Evolutionary conservation across 1,284 basidiomycete genomes (phyloP).

Genomic region (Retiboletus flavoniger): DNA sequence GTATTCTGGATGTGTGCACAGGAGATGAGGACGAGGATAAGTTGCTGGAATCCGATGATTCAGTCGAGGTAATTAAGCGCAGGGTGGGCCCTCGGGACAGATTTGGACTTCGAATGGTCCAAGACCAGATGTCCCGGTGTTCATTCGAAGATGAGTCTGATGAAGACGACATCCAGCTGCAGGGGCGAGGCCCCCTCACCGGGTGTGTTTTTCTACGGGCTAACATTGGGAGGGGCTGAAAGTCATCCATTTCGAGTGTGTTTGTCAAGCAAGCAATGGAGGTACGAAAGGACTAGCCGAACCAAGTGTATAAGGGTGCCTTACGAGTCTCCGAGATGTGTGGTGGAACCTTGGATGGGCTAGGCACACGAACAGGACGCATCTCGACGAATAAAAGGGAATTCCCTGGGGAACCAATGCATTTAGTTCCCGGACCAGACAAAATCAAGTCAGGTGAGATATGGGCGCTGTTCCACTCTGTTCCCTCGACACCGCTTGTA

Average conservation of each 20-base stretch:
- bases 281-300: not conserved
- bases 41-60: constrained; percentile 15
- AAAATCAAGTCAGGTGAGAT: constrained; percentile 5
- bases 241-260: constrained; percentile 17
- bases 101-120: constrained; percentile 14
- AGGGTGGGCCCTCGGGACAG: constrained; percentile 18
- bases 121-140: constrained; percentile 24
- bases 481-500: constrained; percentile 21
- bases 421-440: constrained; percentile 9
- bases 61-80: constrained; percentile 24
- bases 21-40: constrained; percentile 22
- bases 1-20: constrained; percentile 2
- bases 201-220: constrained; percentile 14
- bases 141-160: constrained; percentile 23
- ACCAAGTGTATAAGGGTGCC: not conserved
- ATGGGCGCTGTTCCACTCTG: constrained; percentile 21
- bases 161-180: constrained; percentile 26
- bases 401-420: not conserved
- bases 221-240: constrained; percentile 6
- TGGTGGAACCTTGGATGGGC: constrained; percentile 11
- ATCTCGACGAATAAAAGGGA: constrained; percentile 28
- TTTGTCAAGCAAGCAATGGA: constrained; percentile 1
- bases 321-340: not conserved
- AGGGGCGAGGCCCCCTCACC: constrained; percentile 33
- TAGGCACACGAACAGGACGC: constrained; percentile 1